Evolutionary conservation across 345 rosid species (phyloP).

Genomic region (Trapa incisa): DNA sequence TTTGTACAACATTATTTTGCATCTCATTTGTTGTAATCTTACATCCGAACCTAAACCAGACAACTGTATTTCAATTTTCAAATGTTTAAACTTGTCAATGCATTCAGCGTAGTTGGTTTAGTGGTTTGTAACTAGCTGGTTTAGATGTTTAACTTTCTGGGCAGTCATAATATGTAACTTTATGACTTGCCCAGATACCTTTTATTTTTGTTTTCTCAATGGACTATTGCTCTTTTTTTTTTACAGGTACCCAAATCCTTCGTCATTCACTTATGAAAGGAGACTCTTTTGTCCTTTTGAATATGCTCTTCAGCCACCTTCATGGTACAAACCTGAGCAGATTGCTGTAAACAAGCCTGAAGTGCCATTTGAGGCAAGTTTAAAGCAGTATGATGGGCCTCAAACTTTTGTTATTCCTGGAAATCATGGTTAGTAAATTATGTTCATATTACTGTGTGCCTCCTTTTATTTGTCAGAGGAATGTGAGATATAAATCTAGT

Average conservation of each 20-base stretch:
- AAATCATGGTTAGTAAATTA: constrained; percentile 72
- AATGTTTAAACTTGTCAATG: not conserved
- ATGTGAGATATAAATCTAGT: not conserved
- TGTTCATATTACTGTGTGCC: not conserved
- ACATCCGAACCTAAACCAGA: not conserved
- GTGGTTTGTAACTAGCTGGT: not conserved
- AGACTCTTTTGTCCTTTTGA: constrained; percentile 92
- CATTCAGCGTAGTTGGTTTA: not conserved
- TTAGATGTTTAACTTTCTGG: not conserved
- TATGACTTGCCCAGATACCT: not conserved
- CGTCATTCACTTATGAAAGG: constrained; percentile 73
- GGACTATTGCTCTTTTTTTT: constrained; percentile 5
- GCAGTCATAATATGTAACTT: not conserved
- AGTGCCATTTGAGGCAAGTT: constrained; percentile 52
- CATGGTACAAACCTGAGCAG: constrained; percentile 59
- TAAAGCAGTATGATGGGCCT: constrained; percentile 85
- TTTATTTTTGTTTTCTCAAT: not conserved
- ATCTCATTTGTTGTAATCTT: not conserved
- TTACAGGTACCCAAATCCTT: constrained; percentile 91
- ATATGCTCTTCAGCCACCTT: constrained; percentile 91
- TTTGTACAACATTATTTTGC: not conserved
- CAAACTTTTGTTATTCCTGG: constrained; percentile 94
- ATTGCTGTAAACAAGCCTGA: constrained; percentile 84
- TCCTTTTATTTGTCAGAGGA: not conserved
- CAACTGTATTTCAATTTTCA: not conserved